Base-by-base conservation (phyloP, 306 rosid species). In the Rosa persica region DNA sequence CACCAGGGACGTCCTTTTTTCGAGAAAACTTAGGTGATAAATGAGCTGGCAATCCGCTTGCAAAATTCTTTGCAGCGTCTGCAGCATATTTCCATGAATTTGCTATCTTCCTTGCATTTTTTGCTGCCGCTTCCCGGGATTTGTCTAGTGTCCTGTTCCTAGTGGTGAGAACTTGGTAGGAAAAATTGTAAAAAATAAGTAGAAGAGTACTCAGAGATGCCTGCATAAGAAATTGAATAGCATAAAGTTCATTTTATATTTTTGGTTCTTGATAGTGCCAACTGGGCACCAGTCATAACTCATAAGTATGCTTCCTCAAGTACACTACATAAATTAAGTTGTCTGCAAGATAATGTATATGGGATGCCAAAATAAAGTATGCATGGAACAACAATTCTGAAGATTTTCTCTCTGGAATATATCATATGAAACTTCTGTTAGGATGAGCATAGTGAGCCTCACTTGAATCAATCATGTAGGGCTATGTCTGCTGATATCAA, bases 121-220 rank as follows among this genome's bases (percentile, higher is more conserved):
- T 85, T 72, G 98, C 98, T 20, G 97, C 98, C 52, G 93, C 88
- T 84, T 92, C 97, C 77, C 98, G 84, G 51, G 97, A 95, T 81
- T 86, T 86, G 57, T 98, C 90, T 42, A 82, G 75, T 83, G 92
- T 83, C 80, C 97, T 87, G 79, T 89, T 91, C 90, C 92, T 89
- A 77, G 89, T 89, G 76, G 92, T 85, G 67, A 95, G 97, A 85
- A 92, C 92, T 90, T 95, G 98, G 86, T 87, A 97, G 78, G 95
- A 90, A 80, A 92, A 91, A 88, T 92, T 92, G 92, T 95, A 95
- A 79, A 95, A 84, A 81, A 95, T 88, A 90, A 92, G 97, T 73
- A 95, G 92, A 76, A 95, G 79, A 76, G 95, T 92, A 82, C 91
- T 85, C 88, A 95, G 78, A 81, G 93, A 98, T 76, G 91, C 95